Percentiles rank a stretch among this genome's conserved stretches.
Conservation (phyloP, 208 protist species). For the Acanthamoeba royreba region DNA sequence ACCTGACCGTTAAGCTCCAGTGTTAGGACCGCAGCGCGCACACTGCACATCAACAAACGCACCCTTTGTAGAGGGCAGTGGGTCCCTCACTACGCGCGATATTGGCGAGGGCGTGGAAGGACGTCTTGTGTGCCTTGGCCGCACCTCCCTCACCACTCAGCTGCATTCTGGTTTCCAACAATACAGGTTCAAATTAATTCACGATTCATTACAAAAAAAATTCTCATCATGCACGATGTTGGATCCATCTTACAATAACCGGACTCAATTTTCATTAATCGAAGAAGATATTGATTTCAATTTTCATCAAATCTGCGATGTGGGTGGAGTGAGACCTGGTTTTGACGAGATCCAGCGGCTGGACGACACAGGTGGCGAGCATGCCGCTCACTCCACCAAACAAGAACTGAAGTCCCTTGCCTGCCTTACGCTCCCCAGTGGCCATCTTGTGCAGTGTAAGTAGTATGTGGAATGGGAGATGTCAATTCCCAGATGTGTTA, state of each 20-base stretch:
- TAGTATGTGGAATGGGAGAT: too few species aligned
- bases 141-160: not conserved
- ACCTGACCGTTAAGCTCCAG: not conserved
- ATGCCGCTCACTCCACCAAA: conserved; percentile 34
- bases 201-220: too few species aligned
- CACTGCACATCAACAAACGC: not conserved
- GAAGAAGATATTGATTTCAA: too few species aligned
- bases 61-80: conserved; percentile 32
- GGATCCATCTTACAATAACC: too few species aligned
- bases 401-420: not conserved
- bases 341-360: conserved; percentile 34
- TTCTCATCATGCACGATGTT: too few species aligned
- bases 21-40: not conserved
- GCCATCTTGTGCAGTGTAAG: too few species aligned
- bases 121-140: not conserved
- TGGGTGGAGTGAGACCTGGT: not conserved
- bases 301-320: not conserved
- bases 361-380: conserved; percentile 37
- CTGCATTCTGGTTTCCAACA: not conserved
- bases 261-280: too few species aligned
- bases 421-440: not conserved
- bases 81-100: not conserved
- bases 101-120: not conserved
- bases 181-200: too few species aligned
- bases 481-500: too few species aligned